Conservation (phyloP, 2,329 filamentous ascomycete species). For the Botrytis deweyae region DNA sequence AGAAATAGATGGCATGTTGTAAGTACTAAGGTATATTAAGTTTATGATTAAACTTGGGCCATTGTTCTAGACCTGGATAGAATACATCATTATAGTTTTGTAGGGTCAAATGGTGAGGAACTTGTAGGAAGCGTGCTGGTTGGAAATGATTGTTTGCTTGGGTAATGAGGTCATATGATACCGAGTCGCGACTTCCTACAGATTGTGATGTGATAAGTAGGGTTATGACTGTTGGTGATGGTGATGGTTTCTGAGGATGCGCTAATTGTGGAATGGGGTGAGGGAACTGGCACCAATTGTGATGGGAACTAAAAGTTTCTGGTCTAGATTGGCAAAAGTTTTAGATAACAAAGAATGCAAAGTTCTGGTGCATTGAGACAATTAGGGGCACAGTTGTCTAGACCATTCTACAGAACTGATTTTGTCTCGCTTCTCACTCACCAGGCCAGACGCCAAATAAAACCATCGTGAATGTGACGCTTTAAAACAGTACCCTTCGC, state of each 20-base stretch:
- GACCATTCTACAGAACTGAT: not conserved
- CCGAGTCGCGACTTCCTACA: too few species aligned
- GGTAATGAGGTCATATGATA: not conserved
- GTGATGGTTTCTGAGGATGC: not conserved
- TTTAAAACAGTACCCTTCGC: not conserved
- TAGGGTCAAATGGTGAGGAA: not conserved
- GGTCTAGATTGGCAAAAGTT: not conserved
- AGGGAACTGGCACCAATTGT: not conserved
- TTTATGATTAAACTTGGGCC: not conserved
- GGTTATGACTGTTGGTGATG: not conserved
- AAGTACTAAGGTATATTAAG: not conserved
- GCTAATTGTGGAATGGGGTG: not conserved
- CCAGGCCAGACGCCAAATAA: not conserved
- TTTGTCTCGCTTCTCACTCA: not conserved
- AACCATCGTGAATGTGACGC: not conserved
- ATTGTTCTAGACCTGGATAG: not conserved
- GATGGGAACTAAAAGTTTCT: not conserved
- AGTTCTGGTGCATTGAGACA: not conserved
- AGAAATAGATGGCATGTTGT: not conserved
- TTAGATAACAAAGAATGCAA: too few species aligned
- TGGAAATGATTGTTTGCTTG: too few species aligned
- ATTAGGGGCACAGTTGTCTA: not conserved
- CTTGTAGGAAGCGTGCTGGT: not conserved
- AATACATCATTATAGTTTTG: not conserved
- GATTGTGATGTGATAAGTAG: not conserved